Conservation (phyloP, 2,329 filamentous ascomycete species). For the Endoconidiophora polonica region DNA sequence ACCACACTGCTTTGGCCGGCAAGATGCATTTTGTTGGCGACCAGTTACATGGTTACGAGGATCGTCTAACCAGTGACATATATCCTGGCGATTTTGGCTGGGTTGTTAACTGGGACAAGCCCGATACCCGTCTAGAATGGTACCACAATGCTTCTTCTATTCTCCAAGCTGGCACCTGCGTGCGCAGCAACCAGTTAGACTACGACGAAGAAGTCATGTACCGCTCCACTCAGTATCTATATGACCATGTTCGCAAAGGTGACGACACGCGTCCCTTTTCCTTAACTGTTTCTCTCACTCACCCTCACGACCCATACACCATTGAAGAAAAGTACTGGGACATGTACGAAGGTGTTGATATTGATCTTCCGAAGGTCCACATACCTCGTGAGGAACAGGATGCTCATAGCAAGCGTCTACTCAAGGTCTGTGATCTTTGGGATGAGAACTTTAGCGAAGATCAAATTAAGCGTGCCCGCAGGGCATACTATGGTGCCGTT, state of each 20-base stretch:
- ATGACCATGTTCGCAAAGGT: conserved; percentile 74
- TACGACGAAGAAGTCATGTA: conserved; percentile 96
- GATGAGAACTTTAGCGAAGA: conserved; percentile 70
- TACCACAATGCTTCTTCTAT: conserved; percentile 95
- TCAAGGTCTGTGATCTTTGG: conserved; percentile 77
- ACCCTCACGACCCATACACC: conserved; percentile 88
- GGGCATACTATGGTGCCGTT: conserved; percentile 84
- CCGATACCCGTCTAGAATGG: conserved; percentile 74
- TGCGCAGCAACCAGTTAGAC: conserved; percentile 86
- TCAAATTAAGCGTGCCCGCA: conserved; percentile 67
- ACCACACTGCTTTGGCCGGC: conserved; percentile 78
- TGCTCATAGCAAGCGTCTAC: conserved; percentile 67
- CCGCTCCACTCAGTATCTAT: conserved; percentile 75
- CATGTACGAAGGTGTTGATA: conserved; percentile 74
- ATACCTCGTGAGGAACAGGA: conserved; percentile 73
- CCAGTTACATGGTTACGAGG: conserved; percentile 86
- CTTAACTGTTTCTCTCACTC: conserved; percentile 79
- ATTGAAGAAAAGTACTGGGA: conserved; percentile 93
- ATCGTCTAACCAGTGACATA: conserved; percentile 83
- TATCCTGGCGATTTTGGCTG: conserved; percentile 90
- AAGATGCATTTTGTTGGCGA: conserved; percentile 98
- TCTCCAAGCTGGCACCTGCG: conserved; percentile 72
- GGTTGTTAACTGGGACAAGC: conserved; percentile 91
- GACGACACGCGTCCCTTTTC: conserved; percentile 61
- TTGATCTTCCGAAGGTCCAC: conserved; percentile 60